Evolutionary conservation across 1,284 basidiomycete genomes (phyloP).

Genomic region (Heterobasidion annosum): DNA sequence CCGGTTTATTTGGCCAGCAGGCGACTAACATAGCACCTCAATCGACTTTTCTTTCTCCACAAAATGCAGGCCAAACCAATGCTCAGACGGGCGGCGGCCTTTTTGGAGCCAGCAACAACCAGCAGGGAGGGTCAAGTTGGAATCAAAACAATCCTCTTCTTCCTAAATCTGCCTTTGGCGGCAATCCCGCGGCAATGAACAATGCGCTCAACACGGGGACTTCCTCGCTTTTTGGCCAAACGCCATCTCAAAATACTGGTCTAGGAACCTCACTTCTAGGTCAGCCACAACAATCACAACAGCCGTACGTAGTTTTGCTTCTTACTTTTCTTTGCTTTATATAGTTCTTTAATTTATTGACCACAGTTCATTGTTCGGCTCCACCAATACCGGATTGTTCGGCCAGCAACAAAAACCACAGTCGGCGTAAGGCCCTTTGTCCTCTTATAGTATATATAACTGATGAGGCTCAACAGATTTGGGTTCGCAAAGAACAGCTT

Average conservation of each 20-base stretch:
- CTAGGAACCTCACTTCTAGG: slow-evolving; percentile 6
- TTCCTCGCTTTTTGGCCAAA: slow-evolving; percentile 8
- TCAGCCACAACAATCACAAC: slow-evolving; percentile 3
- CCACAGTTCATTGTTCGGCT: neutral
- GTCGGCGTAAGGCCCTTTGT: neutral
- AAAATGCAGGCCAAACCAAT: slow-evolving; percentile 9
- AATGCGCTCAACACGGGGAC: slow-evolving; percentile 1
- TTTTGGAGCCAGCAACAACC: slow-evolving; percentile 10
- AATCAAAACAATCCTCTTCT: slow-evolving; percentile 9
- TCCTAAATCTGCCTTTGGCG: slow-evolving; percentile 8
- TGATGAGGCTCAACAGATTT: slow-evolving; percentile 3
- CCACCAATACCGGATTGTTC: neutral
- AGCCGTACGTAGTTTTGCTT: neutral
- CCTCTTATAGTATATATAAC: neutral
- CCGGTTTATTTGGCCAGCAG: slow-evolving; percentile 22
- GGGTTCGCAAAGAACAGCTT: slow-evolving; percentile 4
- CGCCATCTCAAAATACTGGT: slow-evolving; percentile 8
- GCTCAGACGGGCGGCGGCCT: slow-evolving; percentile 10
- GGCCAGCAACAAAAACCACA: slow-evolving; percentile 6
- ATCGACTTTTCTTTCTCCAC: neutral
- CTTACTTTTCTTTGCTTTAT: neutral
- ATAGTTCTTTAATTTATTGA: neutral
- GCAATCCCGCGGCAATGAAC: neutral
- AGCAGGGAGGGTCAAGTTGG: slow-evolving; percentile 1
- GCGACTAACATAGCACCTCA: slow-evolving; percentile 2